phyloP scores from a whole-genome alignment of 352 stramenopile species.

The Globisporangium cederbergense region DNA sequence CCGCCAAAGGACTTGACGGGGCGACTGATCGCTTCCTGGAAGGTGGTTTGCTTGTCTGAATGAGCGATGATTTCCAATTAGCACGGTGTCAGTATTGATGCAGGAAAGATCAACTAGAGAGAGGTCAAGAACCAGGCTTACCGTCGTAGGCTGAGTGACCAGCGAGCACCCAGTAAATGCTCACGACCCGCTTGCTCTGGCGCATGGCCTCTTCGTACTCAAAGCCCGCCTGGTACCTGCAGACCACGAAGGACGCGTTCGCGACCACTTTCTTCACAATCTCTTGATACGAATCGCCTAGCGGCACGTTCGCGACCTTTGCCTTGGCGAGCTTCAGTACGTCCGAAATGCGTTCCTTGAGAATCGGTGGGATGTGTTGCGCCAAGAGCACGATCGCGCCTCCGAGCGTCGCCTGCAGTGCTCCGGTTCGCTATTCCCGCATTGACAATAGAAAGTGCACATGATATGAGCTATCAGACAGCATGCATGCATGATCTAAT shows the following conservation, averaged over 20 bases:
- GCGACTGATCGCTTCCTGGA: conserved; percentile 50
- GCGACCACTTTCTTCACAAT: conserved; percentile 76
- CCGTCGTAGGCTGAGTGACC: conserved; percentile 33
- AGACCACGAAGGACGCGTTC: conserved; percentile 81
- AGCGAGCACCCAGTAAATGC: conserved; percentile 77
- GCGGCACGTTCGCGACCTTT: conserved; percentile 76
- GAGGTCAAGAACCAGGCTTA: conserved; percentile 5
- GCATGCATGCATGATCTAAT: not conserved
- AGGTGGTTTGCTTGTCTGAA: conserved; percentile 23
- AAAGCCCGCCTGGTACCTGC: conserved; percentile 72
- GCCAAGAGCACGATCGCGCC: conserved; percentile 69
- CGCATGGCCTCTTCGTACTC: conserved; percentile 75
- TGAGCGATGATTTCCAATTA: not conserved
- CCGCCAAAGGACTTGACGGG: conserved; percentile 65
- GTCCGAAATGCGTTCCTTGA: conserved; percentile 64
- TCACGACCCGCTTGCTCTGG: conserved; percentile 71
- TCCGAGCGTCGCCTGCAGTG: conserved; percentile 47
- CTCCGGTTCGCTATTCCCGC: conserved; percentile 37
- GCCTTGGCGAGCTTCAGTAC: conserved; percentile 67
- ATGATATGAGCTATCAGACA: conserved; percentile 1
- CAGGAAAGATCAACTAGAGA: not conserved
- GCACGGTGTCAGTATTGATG: not conserved
- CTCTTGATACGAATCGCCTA: conserved; percentile 67
- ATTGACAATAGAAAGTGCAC: not conserved
- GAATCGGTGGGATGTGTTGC: conserved; percentile 61